Evolutionary conservation across 2,329 filamentous ascomycete species (phyloP), one percentile per base, ranked within the genome.

Genomic region (Claviceps sp.): DNA sequence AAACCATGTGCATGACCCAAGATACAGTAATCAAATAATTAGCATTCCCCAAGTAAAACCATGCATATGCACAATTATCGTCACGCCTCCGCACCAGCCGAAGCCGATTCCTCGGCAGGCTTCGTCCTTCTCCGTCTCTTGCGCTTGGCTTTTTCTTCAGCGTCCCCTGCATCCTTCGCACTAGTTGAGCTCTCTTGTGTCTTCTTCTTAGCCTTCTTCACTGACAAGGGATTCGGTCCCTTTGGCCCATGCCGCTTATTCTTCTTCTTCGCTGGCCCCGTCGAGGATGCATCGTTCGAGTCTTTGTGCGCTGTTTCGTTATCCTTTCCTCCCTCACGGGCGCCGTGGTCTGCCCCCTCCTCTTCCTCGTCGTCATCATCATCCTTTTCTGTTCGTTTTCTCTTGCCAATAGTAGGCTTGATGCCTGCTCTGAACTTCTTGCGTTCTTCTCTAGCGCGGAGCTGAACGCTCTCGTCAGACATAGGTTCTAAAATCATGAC

Each of bases 401-500:
- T 74, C 71, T 73, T 81, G 49, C 63, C 66, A 53, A 65, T 58
- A 55, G 64, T 62, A 57, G 71, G 72, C 65, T 79, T 84, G 57
- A 89, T 69, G 47, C 85, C 87, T 17, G 78, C 75, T 57, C 82
- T 77, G 61, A 90, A 87, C 69, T 94, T 94, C 52, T 74, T 75
- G 60, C 75, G 79, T 72, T 93, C 88, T 56, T 87, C 85, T 54
- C 73, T 73, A 50, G 83, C 77, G 55, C 84, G 77, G 47, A 80
- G 74, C 53, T 78, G 74, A 41, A 76, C 77, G 16, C 82, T 86
- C 51, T 76, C 76, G 41, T 73, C 76, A 17, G 85, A 82, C 84
- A 93, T 89, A 14, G 85, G 85, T 66, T 87, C 80, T 49, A 73
- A 62, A 47, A 73, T 72, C 80, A 91, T 87, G 51, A 94, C 86